These are phyloP conservation scores for Boletus sp. DNA, from an alignment of 768 basidiomycete genomes.

Conservation along the genomic window DNA sequence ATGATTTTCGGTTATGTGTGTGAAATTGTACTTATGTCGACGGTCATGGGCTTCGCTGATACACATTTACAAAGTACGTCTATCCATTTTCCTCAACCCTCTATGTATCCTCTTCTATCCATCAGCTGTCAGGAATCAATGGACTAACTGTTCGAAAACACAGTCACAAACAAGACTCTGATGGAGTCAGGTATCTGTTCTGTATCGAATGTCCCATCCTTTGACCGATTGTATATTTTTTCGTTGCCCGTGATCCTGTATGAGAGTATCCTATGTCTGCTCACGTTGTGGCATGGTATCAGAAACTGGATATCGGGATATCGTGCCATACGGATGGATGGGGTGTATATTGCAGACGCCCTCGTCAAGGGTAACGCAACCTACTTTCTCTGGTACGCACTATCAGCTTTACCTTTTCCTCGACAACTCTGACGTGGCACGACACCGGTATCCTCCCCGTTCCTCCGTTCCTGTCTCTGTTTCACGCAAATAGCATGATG, in stretches of 20 bases:
- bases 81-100: background rate
- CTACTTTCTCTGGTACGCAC: background rate
- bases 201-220: background rate
- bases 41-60: background rate
- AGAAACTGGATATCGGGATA: background rate
- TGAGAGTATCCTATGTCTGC: conserved; percentile 3
- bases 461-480: background rate
- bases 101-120: too few species aligned
- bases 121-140: too few species aligned
- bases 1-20: background rate
- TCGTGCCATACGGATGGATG: background rate
- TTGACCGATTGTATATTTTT: background rate
- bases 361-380: background rate
- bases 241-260: conserved; percentile 9
- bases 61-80: conserved; percentile 1
- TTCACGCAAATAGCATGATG: background rate
- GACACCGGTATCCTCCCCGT: too few species aligned
- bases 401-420: too few species aligned
- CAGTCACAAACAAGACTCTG: background rate
- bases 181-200: conserved; percentile 5
- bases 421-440: background rate
- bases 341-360: background rate
- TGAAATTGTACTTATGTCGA: background rate
- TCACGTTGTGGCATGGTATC: conserved; percentile 1
- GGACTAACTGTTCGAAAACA: background rate